These are phyloP conservation scores for Cotoneaster glaucophyllus DNA, from an alignment of 306 rosid species.

Conservation along the genomic window DNA sequence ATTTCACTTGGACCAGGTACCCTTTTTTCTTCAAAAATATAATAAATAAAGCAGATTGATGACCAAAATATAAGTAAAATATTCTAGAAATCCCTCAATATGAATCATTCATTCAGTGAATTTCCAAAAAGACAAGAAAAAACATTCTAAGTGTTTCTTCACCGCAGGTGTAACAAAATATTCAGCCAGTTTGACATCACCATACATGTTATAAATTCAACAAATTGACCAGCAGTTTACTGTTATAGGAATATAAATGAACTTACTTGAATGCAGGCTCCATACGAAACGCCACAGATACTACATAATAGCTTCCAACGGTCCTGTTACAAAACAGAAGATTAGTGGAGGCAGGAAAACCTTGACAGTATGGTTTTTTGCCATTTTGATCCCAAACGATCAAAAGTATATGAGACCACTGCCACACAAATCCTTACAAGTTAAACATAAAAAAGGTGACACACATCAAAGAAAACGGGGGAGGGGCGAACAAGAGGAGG, in stretches of 20 bases:
- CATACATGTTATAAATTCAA: not conserved
- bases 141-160: not conserved
- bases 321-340: constrained; percentile 51
- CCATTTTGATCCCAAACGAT: not conserved
- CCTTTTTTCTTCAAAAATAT: not conserved
- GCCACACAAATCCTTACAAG: not conserved
- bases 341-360: constrained; percentile 3
- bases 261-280: constrained; percentile 98
- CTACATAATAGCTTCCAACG: constrained; percentile 98
- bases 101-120: not conserved
- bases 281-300: constrained; percentile 93
- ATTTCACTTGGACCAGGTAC: not conserved
- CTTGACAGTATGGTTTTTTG: not conserved
- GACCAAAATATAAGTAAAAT: not conserved
- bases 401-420: not conserved
- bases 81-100: not conserved
- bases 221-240: constrained; percentile 8
- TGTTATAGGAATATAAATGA: constrained; percentile 14
- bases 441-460: not conserved
- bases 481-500: not conserved
- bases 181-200: not conserved
- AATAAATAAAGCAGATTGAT: not conserved
- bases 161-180: not conserved
- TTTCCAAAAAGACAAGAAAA: not conserved
- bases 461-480: not conserved